These are phyloP conservation scores for Chionographis japonica DNA, from an alignment of 106 monocot species.

Conservation along the genomic window DNA sequence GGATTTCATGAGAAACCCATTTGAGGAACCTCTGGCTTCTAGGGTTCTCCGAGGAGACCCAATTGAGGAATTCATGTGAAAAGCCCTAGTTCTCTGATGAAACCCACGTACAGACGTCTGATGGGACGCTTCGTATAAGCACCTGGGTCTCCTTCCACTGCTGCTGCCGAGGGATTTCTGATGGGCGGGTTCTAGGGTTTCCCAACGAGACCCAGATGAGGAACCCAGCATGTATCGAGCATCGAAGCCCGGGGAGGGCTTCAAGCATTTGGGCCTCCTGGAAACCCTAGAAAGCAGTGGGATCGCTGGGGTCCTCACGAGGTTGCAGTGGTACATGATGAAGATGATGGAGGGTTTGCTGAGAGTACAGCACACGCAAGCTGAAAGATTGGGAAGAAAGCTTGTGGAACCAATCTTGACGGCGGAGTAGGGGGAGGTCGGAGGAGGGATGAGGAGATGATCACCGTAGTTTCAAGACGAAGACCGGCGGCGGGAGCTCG, in stretches of 20 bases:
- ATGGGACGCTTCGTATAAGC: neutral
- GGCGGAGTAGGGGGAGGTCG: too few species aligned
- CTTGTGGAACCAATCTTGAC: too few species aligned
- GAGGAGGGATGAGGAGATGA: too few species aligned
- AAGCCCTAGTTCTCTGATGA: too few species aligned
- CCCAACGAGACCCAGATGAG: too few species aligned
- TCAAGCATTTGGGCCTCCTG: neutral
- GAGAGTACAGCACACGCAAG: too few species aligned
- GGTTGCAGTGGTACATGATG: conserved; percentile 8
- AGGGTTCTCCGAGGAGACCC: neutral
- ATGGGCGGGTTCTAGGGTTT: too few species aligned
- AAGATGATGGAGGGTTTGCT: too few species aligned
- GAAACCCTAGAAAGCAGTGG: conserved; percentile 20
- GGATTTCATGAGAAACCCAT: neutral
- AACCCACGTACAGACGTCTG: neutral
- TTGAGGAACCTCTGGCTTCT: neutral
- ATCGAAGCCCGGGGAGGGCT: neutral
- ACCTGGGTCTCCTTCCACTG: neutral
- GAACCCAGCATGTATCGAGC: too few species aligned
- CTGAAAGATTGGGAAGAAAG: too few species aligned
- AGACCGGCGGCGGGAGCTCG: too few species aligned
- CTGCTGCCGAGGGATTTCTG: neutral
- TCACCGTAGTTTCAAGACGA: too few species aligned
- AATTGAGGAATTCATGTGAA: neutral
- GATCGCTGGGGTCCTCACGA: conserved; percentile 14